These are phyloP conservation scores for Asterochloris sp. DNA, from an alignment of 139 green algal species.

Conservation along the genomic window DNA sequence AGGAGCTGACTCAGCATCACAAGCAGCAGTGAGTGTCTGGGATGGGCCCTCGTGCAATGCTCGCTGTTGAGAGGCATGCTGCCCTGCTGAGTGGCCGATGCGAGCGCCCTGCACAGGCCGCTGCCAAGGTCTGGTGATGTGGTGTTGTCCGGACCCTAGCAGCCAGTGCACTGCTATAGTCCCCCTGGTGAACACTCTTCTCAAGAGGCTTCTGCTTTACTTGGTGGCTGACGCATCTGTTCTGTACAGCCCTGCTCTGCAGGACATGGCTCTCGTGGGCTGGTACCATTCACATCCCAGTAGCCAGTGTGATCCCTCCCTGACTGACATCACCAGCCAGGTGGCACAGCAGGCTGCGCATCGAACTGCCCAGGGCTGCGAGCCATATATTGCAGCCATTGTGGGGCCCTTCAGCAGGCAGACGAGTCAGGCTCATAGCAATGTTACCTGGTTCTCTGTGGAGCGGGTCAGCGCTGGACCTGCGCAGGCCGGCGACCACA, in stretches of 20 bases:
- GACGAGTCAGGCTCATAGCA: conserved; percentile 8
- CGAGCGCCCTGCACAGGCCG: too few relatives aligned
- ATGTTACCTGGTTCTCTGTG: conserved; percentile 71
- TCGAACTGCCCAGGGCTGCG: neutral
- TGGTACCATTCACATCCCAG: conserved; percentile 78
- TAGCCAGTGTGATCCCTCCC: conserved; percentile 52
- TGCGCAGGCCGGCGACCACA: conserved; percentile 2
- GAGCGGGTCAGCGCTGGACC: conserved; percentile 18
- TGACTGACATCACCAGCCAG: conserved; percentile 74
- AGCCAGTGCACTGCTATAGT: too few relatives aligned
- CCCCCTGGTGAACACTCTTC: too few relatives aligned
- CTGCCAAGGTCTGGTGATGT: too few relatives aligned
- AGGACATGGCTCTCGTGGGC: conserved; percentile 36
- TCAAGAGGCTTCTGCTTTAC: too few relatives aligned
- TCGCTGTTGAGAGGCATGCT: too few relatives aligned
- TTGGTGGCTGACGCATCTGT: too few relatives aligned
- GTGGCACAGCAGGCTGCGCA: conserved; percentile 24
- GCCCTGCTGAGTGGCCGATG: too few relatives aligned
- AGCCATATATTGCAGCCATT: conserved; percentile 67
- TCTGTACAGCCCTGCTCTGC: neutral
- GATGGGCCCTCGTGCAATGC: too few relatives aligned
- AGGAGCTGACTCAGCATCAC: neutral
- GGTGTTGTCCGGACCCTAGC: too few relatives aligned
- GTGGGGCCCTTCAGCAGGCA: conserved; percentile 64
- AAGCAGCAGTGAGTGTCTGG: neutral